Evolutionary conservation across 1,139 yeast genomes (phyloP), one percentile per base, ranked within the genome.

Genomic region (Candida sojae): DNA sequence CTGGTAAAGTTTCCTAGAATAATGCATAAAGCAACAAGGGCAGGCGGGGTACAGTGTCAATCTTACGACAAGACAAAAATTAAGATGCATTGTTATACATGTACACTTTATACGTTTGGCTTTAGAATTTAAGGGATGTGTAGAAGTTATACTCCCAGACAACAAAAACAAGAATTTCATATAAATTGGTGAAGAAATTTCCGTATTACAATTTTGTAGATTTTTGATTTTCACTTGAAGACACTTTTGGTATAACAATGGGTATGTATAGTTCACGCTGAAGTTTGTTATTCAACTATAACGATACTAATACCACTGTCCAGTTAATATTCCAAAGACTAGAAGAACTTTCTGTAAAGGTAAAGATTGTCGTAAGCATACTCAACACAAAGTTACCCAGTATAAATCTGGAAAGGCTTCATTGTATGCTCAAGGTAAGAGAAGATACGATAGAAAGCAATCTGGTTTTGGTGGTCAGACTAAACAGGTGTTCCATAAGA

Each of bases 391-490:
- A 28, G 41, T 38, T 32, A 38, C 41, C 9, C 41, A 38, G 11
- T 38, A 38, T n/a, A 38, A 38, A 21, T 12, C 41, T 6, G 41
- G 41, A n/a, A 38, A 29, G 13, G 41, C 41, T 28, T 38, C 41
- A 7, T 38, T 38, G 25, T 38, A 28, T 28, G 41, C 41, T n/a
- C 41, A 38, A 29, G 41, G 41, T 9, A 38, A 38, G 12, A 28
- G 41, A 38, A 38, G 41, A 38, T 38, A 38, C n/a, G 41, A 38
- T 13, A 38, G 41, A 13, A 38, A 38, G 10, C 41, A 38, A 25
- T 13, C 26, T 13, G 41, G 41, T 8, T 38, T 28, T 12, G 41
- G 41, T 10, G 41, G 41, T 2, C 41, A 38, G 13, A 38, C 41
- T 3, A 38, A 38, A 11, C 41, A 38, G 13, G 41, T 38, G 10